Evolutionary conservation across 73 alveolate genomes (phyloP).

Genomic region (Halteria grandinella): DNA sequence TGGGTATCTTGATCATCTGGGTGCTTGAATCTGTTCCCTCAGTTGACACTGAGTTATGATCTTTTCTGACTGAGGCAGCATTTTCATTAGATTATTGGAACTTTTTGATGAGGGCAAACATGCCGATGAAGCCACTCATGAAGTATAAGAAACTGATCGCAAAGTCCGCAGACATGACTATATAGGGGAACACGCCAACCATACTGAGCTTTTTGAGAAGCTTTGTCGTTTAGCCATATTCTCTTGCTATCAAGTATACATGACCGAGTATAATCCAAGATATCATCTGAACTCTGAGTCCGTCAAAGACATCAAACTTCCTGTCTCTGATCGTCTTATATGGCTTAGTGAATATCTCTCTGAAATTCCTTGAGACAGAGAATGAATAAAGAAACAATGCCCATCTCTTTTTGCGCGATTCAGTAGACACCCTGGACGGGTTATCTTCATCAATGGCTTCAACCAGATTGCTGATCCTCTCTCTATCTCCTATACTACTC

Average conservation of each 20-base stretch:
- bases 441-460: slow-evolving; percentile 34
- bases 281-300: slow-evolving; percentile 10
- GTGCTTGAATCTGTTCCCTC: too few relatives aligned
- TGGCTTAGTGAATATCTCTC: slow-evolving; percentile 26
- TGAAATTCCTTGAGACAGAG: slow-evolving; percentile 38
- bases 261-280: slow-evolving; percentile 49
- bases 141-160: slow-evolving; percentile 34
- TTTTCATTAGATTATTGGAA: slow-evolving; percentile 1
- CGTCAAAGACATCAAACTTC: slow-evolving; percentile 41
- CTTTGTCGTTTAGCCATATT: slow-evolving; percentile 20
- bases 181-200: not conserved
- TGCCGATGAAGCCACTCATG: slow-evolving; percentile 22
- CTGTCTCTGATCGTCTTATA: slow-evolving; percentile 27
- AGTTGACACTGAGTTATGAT: too few relatives aligned
- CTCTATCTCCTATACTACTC: slow-evolving; percentile 22
- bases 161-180: slow-evolving; percentile 28
- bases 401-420: slow-evolving; percentile 38
- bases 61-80: too few relatives aligned
- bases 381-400: slow-evolving; percentile 30
- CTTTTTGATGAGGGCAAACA: slow-evolving; percentile 27
- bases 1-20: too few relatives aligned
- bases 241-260: slow-evolving; percentile 19
- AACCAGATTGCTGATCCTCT: slow-evolving; percentile 27
- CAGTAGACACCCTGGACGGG: not conserved
- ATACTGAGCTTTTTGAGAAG: slow-evolving; percentile 1